phyloP scores from a whole-genome alignment of 2,329 filamentous ascomycete species.

The Verruconis gallopava region DNA sequence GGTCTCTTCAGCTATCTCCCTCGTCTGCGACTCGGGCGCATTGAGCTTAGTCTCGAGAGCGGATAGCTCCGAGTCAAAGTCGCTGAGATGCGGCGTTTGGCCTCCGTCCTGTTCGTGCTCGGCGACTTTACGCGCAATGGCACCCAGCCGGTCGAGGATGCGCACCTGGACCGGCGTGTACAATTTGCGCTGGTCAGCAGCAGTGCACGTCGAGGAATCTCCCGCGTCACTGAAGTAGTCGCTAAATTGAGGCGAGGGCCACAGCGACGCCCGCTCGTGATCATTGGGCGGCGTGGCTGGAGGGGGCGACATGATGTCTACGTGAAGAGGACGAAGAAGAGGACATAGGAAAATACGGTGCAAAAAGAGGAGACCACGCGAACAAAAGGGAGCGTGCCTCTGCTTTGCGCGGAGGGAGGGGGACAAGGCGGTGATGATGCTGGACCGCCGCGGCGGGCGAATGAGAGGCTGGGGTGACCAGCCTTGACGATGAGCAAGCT shows the following conservation, averaged over 20 bases:
- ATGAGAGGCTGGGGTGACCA: too few relatives aligned
- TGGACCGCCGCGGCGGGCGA: too few relatives aligned
- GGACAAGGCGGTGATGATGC: too few relatives aligned
- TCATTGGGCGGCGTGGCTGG: not conserved
- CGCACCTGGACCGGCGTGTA: conserved; percentile 9
- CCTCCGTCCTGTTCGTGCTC: conserved; percentile 16
- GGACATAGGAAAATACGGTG: conserved; percentile 11
- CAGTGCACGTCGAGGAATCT: conserved; percentile 12
- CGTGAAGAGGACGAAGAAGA: conserved; percentile 14
- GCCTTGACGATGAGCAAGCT: too few relatives aligned
- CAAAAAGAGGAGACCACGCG: not conserved
- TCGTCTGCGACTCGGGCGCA: conserved; percentile 17
- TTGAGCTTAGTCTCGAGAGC: conserved; percentile 21
- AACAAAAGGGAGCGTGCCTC: conserved; percentile 24
- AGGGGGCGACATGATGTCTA: conserved; percentile 4
- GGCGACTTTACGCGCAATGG: conserved; percentile 21
- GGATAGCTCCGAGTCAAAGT: conserved; percentile 15
- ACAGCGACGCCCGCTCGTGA: conserved; percentile 3
- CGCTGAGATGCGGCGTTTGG: conserved; percentile 9
- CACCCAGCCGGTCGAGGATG: conserved; percentile 24
- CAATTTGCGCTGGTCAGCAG: conserved; percentile 7
- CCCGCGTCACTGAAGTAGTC: conserved; percentile 8
- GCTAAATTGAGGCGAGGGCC: conserved; percentile 8
- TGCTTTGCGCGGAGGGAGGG: too few relatives aligned
- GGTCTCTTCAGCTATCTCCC: conserved; percentile 17